Percentiles rank a stretch among this genome's conserved stretches.
phyloP scores from a whole-genome alignment of 2,329 filamentous ascomycete genomes.

The Tolypocladium album region DNA sequence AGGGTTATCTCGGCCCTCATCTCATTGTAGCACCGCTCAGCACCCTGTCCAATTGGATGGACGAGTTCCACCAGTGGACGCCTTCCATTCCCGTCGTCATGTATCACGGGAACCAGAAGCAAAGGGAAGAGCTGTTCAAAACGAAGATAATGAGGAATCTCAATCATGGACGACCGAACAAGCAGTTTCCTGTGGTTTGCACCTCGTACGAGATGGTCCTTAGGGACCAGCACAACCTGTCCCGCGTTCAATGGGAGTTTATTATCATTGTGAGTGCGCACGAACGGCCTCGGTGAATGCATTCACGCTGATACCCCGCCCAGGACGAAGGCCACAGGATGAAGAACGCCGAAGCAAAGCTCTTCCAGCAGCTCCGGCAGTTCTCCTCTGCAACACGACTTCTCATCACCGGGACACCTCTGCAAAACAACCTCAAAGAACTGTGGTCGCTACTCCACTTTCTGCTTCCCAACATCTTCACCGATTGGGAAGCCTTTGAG shows the following conservation, averaged over 20 bases:
- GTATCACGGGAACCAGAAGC: conserved; percentile 76
- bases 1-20: conserved; percentile 75
- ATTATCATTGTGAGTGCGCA: conserved; percentile 68
- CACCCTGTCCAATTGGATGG: conserved; percentile 90
- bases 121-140: conserved; percentile 65
- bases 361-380: conserved; percentile 79
- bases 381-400: conserved; percentile 87
- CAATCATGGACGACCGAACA: conserved; percentile 43
- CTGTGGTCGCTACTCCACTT: conserved; percentile 94
- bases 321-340: conserved; percentile 91
- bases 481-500: conserved; percentile 86
- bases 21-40: conserved; percentile 84
- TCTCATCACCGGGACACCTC: conserved; percentile 85
- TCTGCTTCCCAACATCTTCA: conserved; percentile 83
- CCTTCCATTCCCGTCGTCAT: conserved; percentile 79
- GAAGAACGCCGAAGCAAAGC: conserved; percentile 90
- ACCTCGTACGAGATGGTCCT: conserved; percentile 96
- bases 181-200: conserved; percentile 80
- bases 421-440: conserved; percentile 93
- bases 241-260: conserved; percentile 87
- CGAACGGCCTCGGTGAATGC: background rate
- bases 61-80: conserved; percentile 86
- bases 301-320: conserved; percentile 7
- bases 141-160: conserved; percentile 62
- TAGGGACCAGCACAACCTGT: conserved; percentile 71